Evolutionary conservation across 148 eudicot genomes (phyloP), one percentile per base, ranked within the genome.

Genomic region (Agrostemma githago): DNA sequence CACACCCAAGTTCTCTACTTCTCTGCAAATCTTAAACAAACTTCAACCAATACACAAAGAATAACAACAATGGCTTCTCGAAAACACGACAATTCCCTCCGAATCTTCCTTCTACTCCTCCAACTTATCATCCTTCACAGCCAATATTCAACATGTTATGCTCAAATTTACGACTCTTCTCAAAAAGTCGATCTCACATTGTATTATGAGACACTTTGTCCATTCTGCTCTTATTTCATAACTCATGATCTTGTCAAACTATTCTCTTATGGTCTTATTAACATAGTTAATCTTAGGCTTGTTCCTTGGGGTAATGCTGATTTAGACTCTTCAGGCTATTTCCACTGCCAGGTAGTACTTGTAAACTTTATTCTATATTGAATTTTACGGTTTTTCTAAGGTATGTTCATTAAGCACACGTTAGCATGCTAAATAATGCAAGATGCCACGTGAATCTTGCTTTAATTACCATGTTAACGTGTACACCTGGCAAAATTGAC

Each of bases 251-350:
- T 92, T 68, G 75, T 74, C 19, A 87, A 79, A 72, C 64, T 87
- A 63, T 84, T 85, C 77, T 70, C 85, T 62, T 69, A 81, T 54
- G 87, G 81, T 69, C 88, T 89, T 62, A 72, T 81, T 80, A 82
- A 87, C 34, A 82, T 90, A 66, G 85, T 92, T 68, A 78, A 86
- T 79, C 88, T 92, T 51, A 80, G 85, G 74, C 67, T 92, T 10
- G 82, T 92, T 60, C 95, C 97, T 37, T 92, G 97, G 97, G 97
- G 97, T 15, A 91, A 91, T 77, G 74, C 95, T 73, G 84, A 60
- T 21, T 48, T 85, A 58, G 69, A 74, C 58, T 53, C 84, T 46
- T 78, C 84, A 77, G 85, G 80, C 9, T 76, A 77, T 44, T 86
- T 90, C 82, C 77, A 79, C 53, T 91, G 97, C 73, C 97, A 91